These are phyloP conservation scores for Pichia sp. DNA, from an alignment of 1,139 yeast genomes.

Conservation along the genomic window DNA sequence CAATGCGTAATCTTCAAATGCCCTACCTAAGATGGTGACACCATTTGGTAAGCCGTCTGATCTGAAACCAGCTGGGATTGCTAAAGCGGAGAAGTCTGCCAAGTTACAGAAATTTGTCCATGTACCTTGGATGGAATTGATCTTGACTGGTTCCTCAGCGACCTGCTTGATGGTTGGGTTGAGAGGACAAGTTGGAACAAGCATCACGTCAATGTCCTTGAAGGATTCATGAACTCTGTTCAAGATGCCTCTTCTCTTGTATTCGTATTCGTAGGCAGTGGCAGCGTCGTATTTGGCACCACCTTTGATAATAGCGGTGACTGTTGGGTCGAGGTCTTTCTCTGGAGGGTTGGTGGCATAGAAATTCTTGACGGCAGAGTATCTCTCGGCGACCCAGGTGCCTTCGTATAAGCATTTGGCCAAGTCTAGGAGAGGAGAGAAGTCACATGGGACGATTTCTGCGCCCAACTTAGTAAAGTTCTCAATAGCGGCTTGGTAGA, in stretches of 20 bases:
- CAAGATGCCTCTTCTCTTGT: slow-evolving; percentile 71
- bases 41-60: slow-evolving; percentile 90
- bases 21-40: slow-evolving; percentile 73
- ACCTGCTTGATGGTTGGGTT: slow-evolving; percentile 77
- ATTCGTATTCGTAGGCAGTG: slow-evolving; percentile 77
- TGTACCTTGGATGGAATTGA: slow-evolving; percentile 89
- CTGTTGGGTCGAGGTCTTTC: slow-evolving; percentile 75
- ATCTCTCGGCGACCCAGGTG: slow-evolving; percentile 98
- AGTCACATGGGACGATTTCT: slow-evolving; percentile 56
- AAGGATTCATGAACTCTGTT: slow-evolving; percentile 57
- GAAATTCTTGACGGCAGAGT: slow-evolving; percentile 74
- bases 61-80: slow-evolving; percentile 85
- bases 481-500: slow-evolving; percentile 60
- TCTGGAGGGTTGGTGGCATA: slow-evolving; percentile 67
- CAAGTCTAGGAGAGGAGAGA: slow-evolving; percentile 67
- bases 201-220: slow-evolving; percentile 61
- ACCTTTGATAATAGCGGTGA: slow-evolving; percentile 65
- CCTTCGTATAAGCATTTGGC: slow-evolving; percentile 95
- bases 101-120: slow-evolving; percentile 95
- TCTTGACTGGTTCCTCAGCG: slow-evolving; percentile 68
- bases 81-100: slow-evolving; percentile 88
- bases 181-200: slow-evolving; percentile 92
- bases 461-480: slow-evolving; percentile 53
- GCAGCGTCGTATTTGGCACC: slow-evolving; percentile 80
- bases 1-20: slow-evolving; percentile 84